Percentiles rank a stretch among this genome's conserved stretches.
Evolutionary conservation across 1,284 basidiomycete species (phyloP).

Genomic region (Tilletia setariae): DNA sequence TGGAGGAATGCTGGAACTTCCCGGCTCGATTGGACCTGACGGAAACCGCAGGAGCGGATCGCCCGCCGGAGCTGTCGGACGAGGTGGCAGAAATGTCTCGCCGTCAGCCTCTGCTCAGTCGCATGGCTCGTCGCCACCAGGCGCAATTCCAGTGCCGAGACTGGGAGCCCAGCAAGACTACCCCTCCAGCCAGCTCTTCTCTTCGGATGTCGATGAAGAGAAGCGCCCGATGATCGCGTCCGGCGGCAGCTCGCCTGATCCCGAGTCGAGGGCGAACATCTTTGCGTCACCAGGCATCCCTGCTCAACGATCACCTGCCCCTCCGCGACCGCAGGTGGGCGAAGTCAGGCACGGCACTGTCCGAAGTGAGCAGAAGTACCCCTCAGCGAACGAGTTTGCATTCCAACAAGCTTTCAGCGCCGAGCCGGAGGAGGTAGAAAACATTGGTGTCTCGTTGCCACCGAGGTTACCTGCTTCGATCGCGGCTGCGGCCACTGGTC

Average conservation of each 20-base stretch:
- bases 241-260: constrained; percentile 35
- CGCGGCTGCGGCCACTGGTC: constrained; percentile 10
- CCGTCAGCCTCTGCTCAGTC: constrained; percentile 26
- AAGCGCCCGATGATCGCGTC: constrained; percentile 44
- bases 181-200: constrained; percentile 20
- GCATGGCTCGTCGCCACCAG: constrained; percentile 18
- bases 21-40: constrained; percentile 49
- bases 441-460: constrained; percentile 1
- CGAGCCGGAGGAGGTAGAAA: constrained; percentile 33
- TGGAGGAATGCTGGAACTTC: constrained; percentile 44
- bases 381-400: constrained; percentile 36
- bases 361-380: constrained; percentile 41
- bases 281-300: constrained; percentile 19
- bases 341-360: constrained; percentile 40
- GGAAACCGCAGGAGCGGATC: constrained; percentile 31
- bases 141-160: not conserved
- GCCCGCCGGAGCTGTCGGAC: constrained; percentile 24
- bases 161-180: constrained; percentile 29
- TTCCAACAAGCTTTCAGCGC: constrained; percentile 39
- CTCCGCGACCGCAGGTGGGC: constrained; percentile 14
- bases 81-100: constrained; percentile 32
- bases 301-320: constrained; percentile 1
- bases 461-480: constrained; percentile 8
- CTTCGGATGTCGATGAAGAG: constrained; percentile 34
- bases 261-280: constrained; percentile 15